phyloP scores from a whole-genome alignment of 2,329 filamentous ascomycete genomes.

The Biscogniauxia marginata region DNA sequence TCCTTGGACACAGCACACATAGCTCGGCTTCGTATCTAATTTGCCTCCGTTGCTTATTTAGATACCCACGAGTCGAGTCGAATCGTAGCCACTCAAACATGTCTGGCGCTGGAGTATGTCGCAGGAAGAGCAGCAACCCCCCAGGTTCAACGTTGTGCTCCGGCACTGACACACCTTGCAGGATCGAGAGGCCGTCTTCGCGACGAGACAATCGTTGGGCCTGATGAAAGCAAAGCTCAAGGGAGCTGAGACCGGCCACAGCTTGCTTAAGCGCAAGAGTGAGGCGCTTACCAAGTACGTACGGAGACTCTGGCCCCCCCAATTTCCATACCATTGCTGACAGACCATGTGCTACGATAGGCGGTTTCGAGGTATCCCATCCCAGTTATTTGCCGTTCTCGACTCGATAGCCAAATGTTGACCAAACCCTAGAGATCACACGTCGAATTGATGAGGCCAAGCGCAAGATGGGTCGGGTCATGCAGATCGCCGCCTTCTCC shows the following conservation, averaged over 20 bases:
- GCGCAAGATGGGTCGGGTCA: slow-evolving; percentile 97
- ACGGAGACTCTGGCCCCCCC: background rate
- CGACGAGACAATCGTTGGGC: slow-evolving; percentile 93
- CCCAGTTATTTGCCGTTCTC: slow-evolving; percentile 1
- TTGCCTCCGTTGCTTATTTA: background rate
- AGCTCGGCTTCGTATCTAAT: background rate
- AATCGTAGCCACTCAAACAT: slow-evolving; percentile 36
- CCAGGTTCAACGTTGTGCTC: background rate
- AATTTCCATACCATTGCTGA: slow-evolving; percentile 7
- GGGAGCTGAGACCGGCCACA: slow-evolving; percentile 87
- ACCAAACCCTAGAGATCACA: slow-evolving; percentile 71
- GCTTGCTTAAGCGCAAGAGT: slow-evolving; percentile 93
- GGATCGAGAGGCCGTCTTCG: slow-evolving; percentile 96
- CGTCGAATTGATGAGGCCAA: slow-evolving; percentile 97
- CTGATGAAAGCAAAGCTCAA: slow-evolving; percentile 99
- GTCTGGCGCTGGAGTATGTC: slow-evolving; percentile 53
- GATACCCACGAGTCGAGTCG: background rate
- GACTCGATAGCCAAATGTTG: slow-evolving; percentile 1
- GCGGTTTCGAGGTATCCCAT: slow-evolving; percentile 77
- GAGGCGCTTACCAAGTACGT: slow-evolving; percentile 93
- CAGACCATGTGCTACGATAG: slow-evolving; percentile 44
- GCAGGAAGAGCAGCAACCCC: background rate
- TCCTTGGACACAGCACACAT: no score
- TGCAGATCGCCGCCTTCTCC: slow-evolving; percentile 98
- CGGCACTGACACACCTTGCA: slow-evolving; percentile 37